Conservation (phyloP, 345 rosid species). For the Moricandia arvensis region DNA sequence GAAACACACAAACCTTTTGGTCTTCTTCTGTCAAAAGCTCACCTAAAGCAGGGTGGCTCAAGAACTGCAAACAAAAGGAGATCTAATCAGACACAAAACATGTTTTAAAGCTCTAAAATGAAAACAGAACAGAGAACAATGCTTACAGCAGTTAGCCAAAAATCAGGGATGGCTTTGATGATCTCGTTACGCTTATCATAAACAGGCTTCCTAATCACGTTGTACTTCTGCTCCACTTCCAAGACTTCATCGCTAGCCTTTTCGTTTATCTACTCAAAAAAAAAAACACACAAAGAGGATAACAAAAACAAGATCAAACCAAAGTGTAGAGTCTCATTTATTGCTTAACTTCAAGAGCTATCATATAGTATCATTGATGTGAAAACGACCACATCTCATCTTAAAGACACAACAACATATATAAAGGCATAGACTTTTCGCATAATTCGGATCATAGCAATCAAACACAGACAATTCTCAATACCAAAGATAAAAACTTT, state of each 20-base stretch:
- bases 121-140: constrained; percentile 7
- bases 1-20: constrained; percentile 65
- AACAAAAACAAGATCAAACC: background rate
- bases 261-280: constrained; percentile 59
- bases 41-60: constrained; percentile 88
- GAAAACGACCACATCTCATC: constrained; percentile 1
- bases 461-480: constrained; percentile 21
- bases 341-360: background rate
- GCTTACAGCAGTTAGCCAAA: constrained; percentile 95
- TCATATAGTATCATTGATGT: background rate
- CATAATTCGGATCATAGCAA: constrained; percentile 26
- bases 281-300: background rate
- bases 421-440: background rate
- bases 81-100: background rate
- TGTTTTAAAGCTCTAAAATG: background rate
- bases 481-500: background rate
- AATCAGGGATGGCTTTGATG: constrained; percentile 80
- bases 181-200: constrained; percentile 79
- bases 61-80: constrained; percentile 47
- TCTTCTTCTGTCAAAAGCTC: constrained; percentile 80
- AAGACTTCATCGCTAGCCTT: constrained; percentile 89
- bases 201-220: constrained; percentile 75
- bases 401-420: background rate
- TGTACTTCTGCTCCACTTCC: constrained; percentile 90
- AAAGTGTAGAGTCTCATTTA: background rate